Percentiles rank a stretch among this genome's conserved stretches.
Conservation (phyloP, 1,139 yeast genomes). For the Zhuliangozyma blackwelliae region DNA sequence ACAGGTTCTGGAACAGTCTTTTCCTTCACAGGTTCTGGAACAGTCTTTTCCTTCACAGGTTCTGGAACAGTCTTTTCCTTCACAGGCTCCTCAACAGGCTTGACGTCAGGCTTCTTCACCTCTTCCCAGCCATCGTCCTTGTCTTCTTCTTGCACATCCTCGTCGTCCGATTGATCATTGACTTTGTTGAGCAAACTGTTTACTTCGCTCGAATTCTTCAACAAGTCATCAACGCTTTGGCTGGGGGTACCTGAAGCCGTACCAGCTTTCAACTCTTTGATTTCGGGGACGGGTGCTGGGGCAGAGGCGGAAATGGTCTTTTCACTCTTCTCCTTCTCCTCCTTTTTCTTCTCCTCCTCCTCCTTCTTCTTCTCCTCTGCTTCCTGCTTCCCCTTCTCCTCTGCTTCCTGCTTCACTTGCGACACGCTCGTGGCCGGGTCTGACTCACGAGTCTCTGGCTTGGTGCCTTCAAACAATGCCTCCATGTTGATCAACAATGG, state of each 20-base stretch:
- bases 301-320: not conserved
- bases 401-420: slow-evolving; percentile 22
- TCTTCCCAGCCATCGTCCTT: slow-evolving; percentile 44
- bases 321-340: slow-evolving; percentile 8
- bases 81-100: slow-evolving; percentile 8
- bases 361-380: slow-evolving; percentile 13
- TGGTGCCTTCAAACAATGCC: slow-evolving; percentile 72
- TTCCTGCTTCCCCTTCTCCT: slow-evolving; percentile 14
- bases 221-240: slow-evolving; percentile 35
- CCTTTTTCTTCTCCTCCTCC: slow-evolving; percentile 11
- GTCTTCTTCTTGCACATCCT: slow-evolving; percentile 25
- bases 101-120: slow-evolving; percentile 27
- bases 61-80: slow-evolving; percentile 5
- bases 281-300: too few species aligned
- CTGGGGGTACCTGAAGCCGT: slow-evolving; percentile 9
- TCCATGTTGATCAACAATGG: slow-evolving; percentile 80
- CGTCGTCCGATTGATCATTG: slow-evolving; percentile 38
- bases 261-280: not conserved
- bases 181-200: slow-evolving; percentile 36
- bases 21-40: slow-evolving; percentile 9
- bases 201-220: slow-evolving; percentile 38
- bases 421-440: slow-evolving; percentile 27
- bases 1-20: slow-evolving; percentile 2
- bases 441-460: slow-evolving; percentile 38
- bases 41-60: slow-evolving; percentile 7